Conservation (phyloP, 768 basidiomycete species). For the Gloeophyllum trabeum region DNA sequence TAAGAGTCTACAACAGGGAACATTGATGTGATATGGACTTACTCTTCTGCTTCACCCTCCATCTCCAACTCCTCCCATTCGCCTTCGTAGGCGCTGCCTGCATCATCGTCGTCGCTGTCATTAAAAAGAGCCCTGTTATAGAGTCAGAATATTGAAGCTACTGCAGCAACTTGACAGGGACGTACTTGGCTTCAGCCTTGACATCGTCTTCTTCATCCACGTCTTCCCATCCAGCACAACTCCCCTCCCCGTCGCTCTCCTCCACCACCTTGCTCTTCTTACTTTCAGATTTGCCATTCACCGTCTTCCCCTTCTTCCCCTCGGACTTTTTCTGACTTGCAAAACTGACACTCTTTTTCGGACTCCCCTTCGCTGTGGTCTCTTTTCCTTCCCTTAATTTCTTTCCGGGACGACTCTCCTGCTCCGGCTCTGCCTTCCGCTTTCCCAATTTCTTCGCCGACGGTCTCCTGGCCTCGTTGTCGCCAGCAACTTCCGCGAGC, state of each 20-base stretch:
- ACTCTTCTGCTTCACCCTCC: constrained; percentile 33
- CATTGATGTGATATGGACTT: constrained; percentile 11
- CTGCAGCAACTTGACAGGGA: constrained; percentile 6
- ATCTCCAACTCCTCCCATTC: constrained; percentile 40
- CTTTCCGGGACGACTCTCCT: constrained; percentile 13
- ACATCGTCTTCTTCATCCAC: constrained; percentile 38
- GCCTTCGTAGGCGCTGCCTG: constrained; percentile 25
- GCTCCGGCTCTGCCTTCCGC: constrained; percentile 47
- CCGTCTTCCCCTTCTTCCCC: constrained; percentile 7
- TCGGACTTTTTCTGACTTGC: constrained; percentile 3
- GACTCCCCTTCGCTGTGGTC: constrained; percentile 5
- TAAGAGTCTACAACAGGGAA: too few relatives aligned
- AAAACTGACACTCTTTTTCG: background rate
- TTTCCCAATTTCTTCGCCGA: constrained; percentile 57
- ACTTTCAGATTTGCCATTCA: constrained; percentile 7
- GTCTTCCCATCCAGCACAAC: constrained; percentile 50
- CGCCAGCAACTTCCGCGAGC: constrained; percentile 53
- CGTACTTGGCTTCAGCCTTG: constrained; percentile 30
- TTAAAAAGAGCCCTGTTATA: constrained; percentile 31
- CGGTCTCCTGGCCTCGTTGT: constrained; percentile 18
- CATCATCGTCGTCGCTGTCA: constrained; percentile 30
- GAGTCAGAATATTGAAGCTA: constrained; percentile 2
- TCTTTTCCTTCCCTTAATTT: constrained; percentile 13
- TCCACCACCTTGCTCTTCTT: constrained; percentile 16
- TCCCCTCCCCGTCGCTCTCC: constrained; percentile 17